A percentile compares a stretch with the other conserved stretches of the same genome.
Conservation (phyloP, 73 alveolate genomes). For the Paramecium caudatum region DNA sequence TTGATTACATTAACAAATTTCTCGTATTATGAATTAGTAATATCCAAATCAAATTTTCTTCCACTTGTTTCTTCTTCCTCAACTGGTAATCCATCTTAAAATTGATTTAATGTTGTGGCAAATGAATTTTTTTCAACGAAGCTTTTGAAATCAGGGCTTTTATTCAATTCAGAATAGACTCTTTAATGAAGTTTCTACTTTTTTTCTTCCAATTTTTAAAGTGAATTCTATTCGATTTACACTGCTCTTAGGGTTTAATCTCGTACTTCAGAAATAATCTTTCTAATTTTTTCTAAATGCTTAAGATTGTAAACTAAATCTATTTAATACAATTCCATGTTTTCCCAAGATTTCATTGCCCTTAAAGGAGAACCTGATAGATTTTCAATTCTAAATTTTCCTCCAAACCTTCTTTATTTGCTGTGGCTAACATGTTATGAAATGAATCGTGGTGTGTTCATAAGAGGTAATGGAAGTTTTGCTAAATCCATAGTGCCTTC, state of each 20-base stretch:
- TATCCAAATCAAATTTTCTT: constrained; percentile 11
- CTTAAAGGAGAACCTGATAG: not conserved
- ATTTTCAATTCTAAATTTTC: constrained; percentile 53
- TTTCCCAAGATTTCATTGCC: constrained; percentile 65
- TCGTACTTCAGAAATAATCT: constrained; percentile 18
- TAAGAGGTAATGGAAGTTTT: not conserved
- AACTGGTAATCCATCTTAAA: not conserved
- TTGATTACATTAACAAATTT: constrained; percentile 5
- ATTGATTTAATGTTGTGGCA: not conserved
- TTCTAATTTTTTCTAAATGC: constrained; percentile 38
- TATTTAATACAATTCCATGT: constrained; percentile 17
- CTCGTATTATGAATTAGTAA: not conserved
- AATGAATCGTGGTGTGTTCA: constrained; percentile 15
- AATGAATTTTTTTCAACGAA: constrained; percentile 50
- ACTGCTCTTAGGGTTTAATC: not conserved
- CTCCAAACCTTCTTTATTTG: constrained; percentile 35
- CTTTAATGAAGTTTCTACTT: constrained; percentile 11
- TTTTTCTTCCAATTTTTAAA: constrained; percentile 16
- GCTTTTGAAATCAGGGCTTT: not conserved
- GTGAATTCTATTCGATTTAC: not conserved
- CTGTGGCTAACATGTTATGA: not conserved
- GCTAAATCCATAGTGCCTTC: constrained; percentile 55
- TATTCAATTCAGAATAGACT: constrained; percentile 34
- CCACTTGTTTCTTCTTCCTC: not conserved
- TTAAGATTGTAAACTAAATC: constrained; percentile 51